These are phyloP conservation scores for Polygonum maritimum DNA, from an alignment of 148 eudicot genomes.

Conservation along the genomic window DNA sequence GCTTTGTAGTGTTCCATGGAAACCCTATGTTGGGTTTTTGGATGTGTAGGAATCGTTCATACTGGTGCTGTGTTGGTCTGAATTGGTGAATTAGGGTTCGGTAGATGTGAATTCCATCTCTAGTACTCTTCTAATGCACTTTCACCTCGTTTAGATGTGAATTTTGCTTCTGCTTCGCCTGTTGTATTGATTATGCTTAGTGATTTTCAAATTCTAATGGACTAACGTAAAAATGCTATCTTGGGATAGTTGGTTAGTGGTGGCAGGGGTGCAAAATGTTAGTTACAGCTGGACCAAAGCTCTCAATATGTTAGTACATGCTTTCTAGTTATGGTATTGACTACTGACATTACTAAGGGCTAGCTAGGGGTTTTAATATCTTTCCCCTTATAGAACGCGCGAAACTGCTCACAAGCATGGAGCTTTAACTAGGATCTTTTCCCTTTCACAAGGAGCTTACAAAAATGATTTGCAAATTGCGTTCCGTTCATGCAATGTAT, in stretches of 20 bases:
- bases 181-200: background rate
- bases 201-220: background rate
- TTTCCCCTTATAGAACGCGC: background rate
- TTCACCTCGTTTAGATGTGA: background rate
- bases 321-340: background rate
- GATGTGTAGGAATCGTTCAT: background rate
- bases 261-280: constrained; percentile 7
- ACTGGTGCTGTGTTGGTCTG: background rate
- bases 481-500: background rate
- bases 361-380: background rate
- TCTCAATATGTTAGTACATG: background rate
- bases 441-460: background rate
- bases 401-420: background rate
- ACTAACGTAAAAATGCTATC: background rate
- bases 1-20: background rate
- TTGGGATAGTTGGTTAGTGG: constrained; percentile 1
- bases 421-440: background rate
- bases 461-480: background rate
- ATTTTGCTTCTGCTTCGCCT: background rate
- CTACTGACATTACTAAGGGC: background rate
- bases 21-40: background rate
- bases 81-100: background rate
- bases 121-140: background rate
- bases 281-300: background rate
- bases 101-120: background rate